phyloP scores from a whole-genome alignment of 1,284 basidiomycete species.

The Entoloma clypeatum region DNA sequence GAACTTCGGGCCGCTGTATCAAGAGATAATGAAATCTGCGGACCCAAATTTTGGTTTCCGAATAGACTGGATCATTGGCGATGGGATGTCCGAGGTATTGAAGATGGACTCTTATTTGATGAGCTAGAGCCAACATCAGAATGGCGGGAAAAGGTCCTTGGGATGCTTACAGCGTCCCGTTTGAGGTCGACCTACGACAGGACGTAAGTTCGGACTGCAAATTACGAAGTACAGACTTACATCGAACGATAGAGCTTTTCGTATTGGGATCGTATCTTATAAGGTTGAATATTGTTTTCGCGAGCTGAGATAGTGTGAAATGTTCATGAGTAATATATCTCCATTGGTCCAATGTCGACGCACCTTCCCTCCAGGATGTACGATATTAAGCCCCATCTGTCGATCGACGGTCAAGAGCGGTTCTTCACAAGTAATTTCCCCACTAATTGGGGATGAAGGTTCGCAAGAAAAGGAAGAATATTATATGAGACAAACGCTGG shows the following conservation, averaged over 20 bases:
- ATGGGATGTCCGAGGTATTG: slow-evolving; percentile 95
- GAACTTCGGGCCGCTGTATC: slow-evolving; percentile 5
- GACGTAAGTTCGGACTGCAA: slow-evolving; percentile 11
- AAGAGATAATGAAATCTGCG: slow-evolving; percentile 18
- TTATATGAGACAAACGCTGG: slow-evolving; percentile 49
- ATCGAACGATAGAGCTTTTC: slow-evolving; percentile 86
- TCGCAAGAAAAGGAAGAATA: slow-evolving; percentile 6
- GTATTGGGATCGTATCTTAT: slow-evolving; percentile 82
- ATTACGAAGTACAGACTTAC: slow-evolving; percentile 41
- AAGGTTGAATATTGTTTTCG: slow-evolving; percentile 87
- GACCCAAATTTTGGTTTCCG: slow-evolving; percentile 79
- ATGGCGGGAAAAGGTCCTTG: slow-evolving; percentile 10
- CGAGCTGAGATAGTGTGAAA: slow-evolving; percentile 46
- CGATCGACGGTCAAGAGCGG: slow-evolving; percentile 91
- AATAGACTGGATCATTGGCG: slow-evolving; percentile 89
- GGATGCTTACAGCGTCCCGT: slow-evolving; percentile 78
- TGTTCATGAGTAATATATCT: not conserved
- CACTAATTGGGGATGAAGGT: slow-evolving; percentile 39
- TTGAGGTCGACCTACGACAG: slow-evolving; percentile 65
- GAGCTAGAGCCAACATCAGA: slow-evolving; percentile 66
- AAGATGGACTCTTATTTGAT: slow-evolving; percentile 94
- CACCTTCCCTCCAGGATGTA: slow-evolving; percentile 92
- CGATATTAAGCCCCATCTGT: slow-evolving; percentile 93
- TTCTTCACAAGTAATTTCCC: slow-evolving; percentile 79
- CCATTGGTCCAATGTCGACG: slow-evolving; percentile 15